Base-by-base conservation (phyloP, 768 basidiomycete species). In the Trametes sanguinea region DNA sequence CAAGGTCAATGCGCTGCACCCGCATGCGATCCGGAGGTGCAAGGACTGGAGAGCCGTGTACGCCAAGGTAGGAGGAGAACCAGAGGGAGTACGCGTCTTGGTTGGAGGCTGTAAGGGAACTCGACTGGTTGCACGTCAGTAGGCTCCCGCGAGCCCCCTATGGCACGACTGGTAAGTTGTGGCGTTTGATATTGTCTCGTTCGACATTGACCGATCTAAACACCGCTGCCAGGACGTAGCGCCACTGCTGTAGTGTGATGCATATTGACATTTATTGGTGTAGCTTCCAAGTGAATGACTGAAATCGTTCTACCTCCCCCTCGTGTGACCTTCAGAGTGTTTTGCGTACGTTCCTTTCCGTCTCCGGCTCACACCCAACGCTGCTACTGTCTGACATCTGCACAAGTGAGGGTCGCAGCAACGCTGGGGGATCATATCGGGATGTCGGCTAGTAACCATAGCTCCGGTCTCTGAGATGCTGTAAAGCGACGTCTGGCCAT, bases 21-120 rank as follows among this genome's bases (percentile, higher is more conserved):
- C 50, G 11, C 50, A 60, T 29, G 47, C 46, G 2, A 43, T 65
- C 7, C 52, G 63, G 47, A 54, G 57, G 46, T 70, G 69, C 59
- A 61, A 52, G 46, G 67, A 70, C 37, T 70, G 69, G 69, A 37
- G 64, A 6, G 65, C 64, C 35, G 67, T 70, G 40, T 68, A 67
- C 40, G 59, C 57, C 37, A 60, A 57, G 57, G 66, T 67, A 35
- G 37, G 37, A 48, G 52, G 50, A 63, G 52, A 67, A 67, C 55
- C 67, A 67, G 44, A 51, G 33, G 30, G 57, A 60, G 37, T 57
- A 66, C 40, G 53, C 46, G 30, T 44, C 32, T 14, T 47, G 45
- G 45, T 7, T 46, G 45, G 45, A 37, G 17, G 44, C 8, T 3
- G 32, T 37, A 22, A 22, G 9, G 14, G 1, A 56, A 56, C 32